Evolutionary conservation across 495 filamentous ascomycete genomes (phyloP).

Genomic region (Aspergillus biplanus): DNA sequence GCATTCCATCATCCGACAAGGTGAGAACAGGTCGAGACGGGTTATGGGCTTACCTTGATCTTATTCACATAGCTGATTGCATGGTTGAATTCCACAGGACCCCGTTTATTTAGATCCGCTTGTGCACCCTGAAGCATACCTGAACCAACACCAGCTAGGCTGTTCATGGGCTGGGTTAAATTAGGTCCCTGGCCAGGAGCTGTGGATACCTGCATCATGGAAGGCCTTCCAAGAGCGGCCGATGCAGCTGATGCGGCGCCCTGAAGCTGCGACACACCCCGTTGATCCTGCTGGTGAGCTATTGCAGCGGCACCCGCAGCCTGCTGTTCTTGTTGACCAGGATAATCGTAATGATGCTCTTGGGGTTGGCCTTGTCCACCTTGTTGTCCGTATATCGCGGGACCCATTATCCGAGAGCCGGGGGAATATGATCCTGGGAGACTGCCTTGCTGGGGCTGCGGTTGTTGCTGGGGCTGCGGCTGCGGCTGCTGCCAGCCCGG

Average conservation of each 20-base stretch:
- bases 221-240: conserved; percentile 47
- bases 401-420: conserved; percentile 46
- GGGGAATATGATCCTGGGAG: conserved; percentile 49
- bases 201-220: conserved; percentile 47
- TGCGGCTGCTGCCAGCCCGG: conserved; percentile 54
- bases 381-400: conserved; percentile 45
- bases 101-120: conserved; percentile 76
- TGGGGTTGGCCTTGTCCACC: conserved; percentile 41
- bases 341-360: conserved; percentile 51
- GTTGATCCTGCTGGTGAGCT: conserved; percentile 77
- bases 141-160: conserved; percentile 47
- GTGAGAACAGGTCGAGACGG: no score
- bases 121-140: conserved; percentile 57
- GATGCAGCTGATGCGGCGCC: conserved; percentile 70
- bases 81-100: conserved; percentile 99
- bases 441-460: conserved; percentile 26
- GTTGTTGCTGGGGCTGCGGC: conserved; percentile 54
- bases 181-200: conserved; percentile 52
- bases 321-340: conserved; percentile 50
- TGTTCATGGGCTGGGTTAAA: conserved; percentile 52
- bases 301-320: conserved; percentile 55
- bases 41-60: conserved; percentile 75
- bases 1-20: no score
- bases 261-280: conserved; percentile 78
- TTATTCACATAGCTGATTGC: conserved; percentile 99